Evolutionary conservation across 2,329 filamentous ascomycete genomes (phyloP), one percentile per base, ranked within the genome.

Genomic region (Claviceps citrina): DNA sequence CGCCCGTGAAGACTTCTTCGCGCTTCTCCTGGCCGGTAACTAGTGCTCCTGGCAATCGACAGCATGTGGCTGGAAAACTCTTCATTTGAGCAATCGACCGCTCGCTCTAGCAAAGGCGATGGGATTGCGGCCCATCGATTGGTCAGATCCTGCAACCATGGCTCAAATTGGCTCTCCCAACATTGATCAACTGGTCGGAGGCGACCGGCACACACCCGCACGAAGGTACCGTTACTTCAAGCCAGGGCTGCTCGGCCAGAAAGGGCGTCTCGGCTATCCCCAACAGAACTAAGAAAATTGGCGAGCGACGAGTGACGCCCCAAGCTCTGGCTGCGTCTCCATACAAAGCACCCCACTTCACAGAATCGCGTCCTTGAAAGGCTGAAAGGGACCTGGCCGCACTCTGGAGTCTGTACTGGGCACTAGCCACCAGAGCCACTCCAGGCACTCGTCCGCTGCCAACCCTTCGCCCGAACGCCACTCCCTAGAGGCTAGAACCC

Each of bases 221-320:
- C 10, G 15, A 7, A 39, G 15, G 33, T 36, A 36, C 33, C 33
- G 24, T 1, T 26, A 36, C 33, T 35, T 25, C 13, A 0, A 25
- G 32, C 32, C 19, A 15, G 13, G 20, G 8, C n/a, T 4, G 19
- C 32, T 25, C n/a, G n/a, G n/a, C n/a, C n/a, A n/a, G n/a, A 44
- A 44, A 36, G 32, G 49, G 47, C 46, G 45, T 25, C 19, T 38
- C 34, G 33, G 35, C 41, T 35, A 55, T 62, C 62, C 62, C 61
- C 61, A 65, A 63, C 56, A 62, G 56, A 61, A 59, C 58, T 57
- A 58, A 60, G 62, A 51, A 49, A 35, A n/a, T 30, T 38, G 38
- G 32, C 31, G 31, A 26, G 48, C 50, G 47, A 47, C 44, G 46
- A 46, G 46, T 44, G 43, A 38, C 41, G 26, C 39, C 38, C 36